Base-by-base conservation (phyloP, 1,284 basidiomycete species). In the Porodaedalea pini region DNA sequence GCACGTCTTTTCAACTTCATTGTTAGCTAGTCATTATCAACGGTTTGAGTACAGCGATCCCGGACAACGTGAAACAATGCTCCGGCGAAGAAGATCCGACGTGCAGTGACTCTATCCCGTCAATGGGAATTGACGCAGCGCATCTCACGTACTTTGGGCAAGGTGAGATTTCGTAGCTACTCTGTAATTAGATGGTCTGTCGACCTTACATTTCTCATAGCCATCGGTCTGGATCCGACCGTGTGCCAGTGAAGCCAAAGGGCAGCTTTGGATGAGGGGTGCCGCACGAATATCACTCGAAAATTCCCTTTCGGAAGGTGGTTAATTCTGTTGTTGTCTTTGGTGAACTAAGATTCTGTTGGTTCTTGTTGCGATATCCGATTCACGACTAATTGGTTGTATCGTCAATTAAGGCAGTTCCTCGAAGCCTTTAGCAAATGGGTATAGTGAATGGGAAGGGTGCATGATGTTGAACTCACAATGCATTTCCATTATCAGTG, bases 81-180 rank as follows among this genome's bases (percentile, higher is more conserved):
- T n/a, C 39, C 27, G 55, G 55, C 15, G 21, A 48, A 21, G 58
- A 60, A 53, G 58, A 60, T 40, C 58, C 58, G 11, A 60, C 58
- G 21, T 60, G 58, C 44, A 57, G 56, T 34, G 56, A 57, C 41
- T 57, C 54, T 19, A 57, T 60, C 40, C 55, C 56, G 13, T 57
- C 50, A 13, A 17, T 6, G 4, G 55, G 55, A 31, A 60, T 60
- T 15, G 19, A 57, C n/a, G 23, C 11, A 21, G 57, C 57, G 1
- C 58, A 60, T 51, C 25, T 56, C n/a, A 21, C 29, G 13, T 60
- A 60, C 39, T 60, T 60, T 34, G 54, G 54, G 5, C 47, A 57
- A 53, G 39, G 56, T 57, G 19, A 32, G 41, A 53, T 23, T 36
- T 53, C 25, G 1, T 6, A 8, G 7, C 11, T 27, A 44, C 6